Evolutionary conservation across 2,329 filamentous ascomycete species (phyloP).

Genomic region (Rutstroemia sp.): DNA sequence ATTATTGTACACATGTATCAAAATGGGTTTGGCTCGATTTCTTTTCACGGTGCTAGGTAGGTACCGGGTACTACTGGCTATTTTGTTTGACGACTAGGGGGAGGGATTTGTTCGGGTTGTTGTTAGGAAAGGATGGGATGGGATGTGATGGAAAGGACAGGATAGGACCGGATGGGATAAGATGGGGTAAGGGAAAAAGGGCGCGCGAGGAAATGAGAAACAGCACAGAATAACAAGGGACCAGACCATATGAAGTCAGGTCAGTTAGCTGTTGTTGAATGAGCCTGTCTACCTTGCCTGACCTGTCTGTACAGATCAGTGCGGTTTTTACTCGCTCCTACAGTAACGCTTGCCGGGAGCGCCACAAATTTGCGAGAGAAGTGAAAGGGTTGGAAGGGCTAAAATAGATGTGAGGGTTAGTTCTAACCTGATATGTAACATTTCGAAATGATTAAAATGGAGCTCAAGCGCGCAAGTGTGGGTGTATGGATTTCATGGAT

Average conservation of each 20-base stretch:
- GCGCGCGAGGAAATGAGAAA: slow-evolving; percentile 6
- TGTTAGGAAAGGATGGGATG: neutral
- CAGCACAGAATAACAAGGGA: too few relatives aligned
- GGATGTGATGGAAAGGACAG: neutral
- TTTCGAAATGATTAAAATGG: slow-evolving; percentile 4
- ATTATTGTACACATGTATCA: neutral
- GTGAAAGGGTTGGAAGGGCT: neutral
- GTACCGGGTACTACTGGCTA: neutral
- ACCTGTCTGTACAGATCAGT: neutral
- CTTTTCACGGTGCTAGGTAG: neutral
- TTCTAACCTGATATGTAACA: neutral
- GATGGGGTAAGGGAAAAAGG: slow-evolving; percentile 7
- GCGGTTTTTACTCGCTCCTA: neutral
- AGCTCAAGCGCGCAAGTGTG: slow-evolving; percentile 5
- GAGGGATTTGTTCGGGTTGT: neutral
- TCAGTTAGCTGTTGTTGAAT: neutral
- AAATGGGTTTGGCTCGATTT: neutral
- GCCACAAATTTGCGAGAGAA: slow-evolving; percentile 2
- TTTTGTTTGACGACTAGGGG: neutral
- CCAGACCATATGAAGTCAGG: too few relatives aligned
- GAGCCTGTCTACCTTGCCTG: neutral
- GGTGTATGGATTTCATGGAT: neutral
- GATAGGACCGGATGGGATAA: too few relatives aligned
- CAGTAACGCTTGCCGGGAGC: slow-evolving; percentile 7
- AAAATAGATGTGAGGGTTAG: neutral